Conservation (phyloP, 768 basidiomycete species). For the Tulasnella sp. region DNA sequence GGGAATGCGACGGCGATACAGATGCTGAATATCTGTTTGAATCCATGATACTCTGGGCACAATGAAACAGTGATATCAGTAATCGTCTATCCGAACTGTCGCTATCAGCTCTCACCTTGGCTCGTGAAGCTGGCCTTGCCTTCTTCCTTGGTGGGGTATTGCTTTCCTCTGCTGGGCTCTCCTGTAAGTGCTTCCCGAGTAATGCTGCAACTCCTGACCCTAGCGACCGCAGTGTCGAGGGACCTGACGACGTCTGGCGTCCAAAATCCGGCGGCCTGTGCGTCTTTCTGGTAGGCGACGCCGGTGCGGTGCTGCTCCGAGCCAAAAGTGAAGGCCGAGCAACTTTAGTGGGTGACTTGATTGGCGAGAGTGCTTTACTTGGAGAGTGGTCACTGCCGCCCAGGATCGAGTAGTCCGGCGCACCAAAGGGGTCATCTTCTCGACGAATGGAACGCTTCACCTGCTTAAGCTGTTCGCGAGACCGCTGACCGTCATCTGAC, state of each 20-base stretch:
- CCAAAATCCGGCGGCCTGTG: constrained; percentile 20
- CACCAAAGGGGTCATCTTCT: background rate
- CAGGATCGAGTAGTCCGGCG: background rate
- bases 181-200: constrained; percentile 50
- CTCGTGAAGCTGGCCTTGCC: constrained; percentile 29
- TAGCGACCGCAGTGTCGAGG: constrained; percentile 21
- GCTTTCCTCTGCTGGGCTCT: constrained; percentile 31
- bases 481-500: background rate
- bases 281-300: background rate
- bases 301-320: background rate
- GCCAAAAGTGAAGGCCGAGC: background rate
- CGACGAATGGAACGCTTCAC: background rate
- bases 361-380: background rate
- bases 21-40: constrained; percentile 26
- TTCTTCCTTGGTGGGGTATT: constrained; percentile 20
- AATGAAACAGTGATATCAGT: constrained; percentile 1
- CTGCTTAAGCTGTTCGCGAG: background rate
- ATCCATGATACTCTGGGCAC: background rate
- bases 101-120: constrained; percentile 31
- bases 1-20: constrained; percentile 1
- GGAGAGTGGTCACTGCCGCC: background rate
- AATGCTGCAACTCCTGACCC: constrained; percentile 52
- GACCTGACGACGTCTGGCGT: constrained; percentile 38
- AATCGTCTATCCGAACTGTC: background rate
- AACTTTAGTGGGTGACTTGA: background rate